Conservation (phyloP, 352 stramenopile genomes). For the Phytophthora colocasiae region DNA sequence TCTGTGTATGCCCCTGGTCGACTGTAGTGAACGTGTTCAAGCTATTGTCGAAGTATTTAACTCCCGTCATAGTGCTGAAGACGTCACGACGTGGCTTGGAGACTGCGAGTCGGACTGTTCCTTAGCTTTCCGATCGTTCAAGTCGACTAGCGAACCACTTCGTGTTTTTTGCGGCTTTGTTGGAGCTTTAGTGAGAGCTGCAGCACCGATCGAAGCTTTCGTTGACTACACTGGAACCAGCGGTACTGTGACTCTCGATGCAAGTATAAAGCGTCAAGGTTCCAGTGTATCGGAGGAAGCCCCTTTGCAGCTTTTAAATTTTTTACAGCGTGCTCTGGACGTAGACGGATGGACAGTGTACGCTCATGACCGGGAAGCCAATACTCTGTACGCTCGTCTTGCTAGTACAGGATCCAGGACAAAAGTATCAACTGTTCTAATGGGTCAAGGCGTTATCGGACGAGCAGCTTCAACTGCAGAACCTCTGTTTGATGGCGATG, state of each 20-base stretch:
- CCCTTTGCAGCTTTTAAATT: slow-evolving; percentile 43
- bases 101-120: slow-evolving; percentile 31
- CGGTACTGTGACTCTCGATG: slow-evolving; percentile 5
- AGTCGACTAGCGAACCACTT: slow-evolving; percentile 46
- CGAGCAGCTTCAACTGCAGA: slow-evolving; percentile 43
- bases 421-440: slow-evolving; percentile 48
- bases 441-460: slow-evolving; percentile 67
- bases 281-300: slow-evolving; percentile 1
- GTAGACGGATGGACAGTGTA: slow-evolving; percentile 72
- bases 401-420: slow-evolving; percentile 27
- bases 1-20: slow-evolving; percentile 72
- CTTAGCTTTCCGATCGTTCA: slow-evolving; percentile 17
- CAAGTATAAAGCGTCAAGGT: slow-evolving; percentile 4
- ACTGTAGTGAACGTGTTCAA: slow-evolving; percentile 56
- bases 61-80: slow-evolving; percentile 49
- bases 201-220: slow-evolving; percentile 41
- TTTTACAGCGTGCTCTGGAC: slow-evolving; percentile 57
- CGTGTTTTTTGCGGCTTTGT: slow-evolving; percentile 71
- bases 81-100: slow-evolving; percentile 55
- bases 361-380: slow-evolving; percentile 56
- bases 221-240: slow-evolving; percentile 14
- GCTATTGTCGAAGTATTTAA: slow-evolving; percentile 79
- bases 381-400: slow-evolving; percentile 58
- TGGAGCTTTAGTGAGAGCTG: slow-evolving; percentile 59
- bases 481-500: slow-evolving; percentile 44